Percentiles rank a stretch among this genome's conserved stretches.
Evolutionary conservation across 1,284 basidiomycete genomes (phyloP).

Genomic region (Ganoderma leucocontextum): DNA sequence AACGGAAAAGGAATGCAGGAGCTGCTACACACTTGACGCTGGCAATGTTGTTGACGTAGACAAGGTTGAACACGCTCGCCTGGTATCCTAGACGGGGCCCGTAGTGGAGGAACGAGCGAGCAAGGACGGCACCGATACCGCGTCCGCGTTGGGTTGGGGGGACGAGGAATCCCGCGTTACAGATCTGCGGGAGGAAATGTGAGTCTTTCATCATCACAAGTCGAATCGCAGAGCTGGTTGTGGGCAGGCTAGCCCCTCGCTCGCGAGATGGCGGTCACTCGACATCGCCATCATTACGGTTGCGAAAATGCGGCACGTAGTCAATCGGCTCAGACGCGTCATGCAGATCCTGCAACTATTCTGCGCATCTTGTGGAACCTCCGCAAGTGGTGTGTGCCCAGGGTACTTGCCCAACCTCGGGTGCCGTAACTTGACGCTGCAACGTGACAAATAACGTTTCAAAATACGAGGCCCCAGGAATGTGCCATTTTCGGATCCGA

Average conservation of each 20-base stretch:
- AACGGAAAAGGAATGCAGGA: background rate
- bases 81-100: conserved; percentile 85
- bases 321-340: no score
- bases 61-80: conserved; percentile 93
- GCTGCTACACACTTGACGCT: conserved; percentile 59
- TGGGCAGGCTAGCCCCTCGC: background rate
- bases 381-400: no score
- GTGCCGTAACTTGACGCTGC: no score
- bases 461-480: no score
- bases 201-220: background rate
- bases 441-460: no score
- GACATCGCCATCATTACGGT: no score
- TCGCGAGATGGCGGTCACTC: no score
- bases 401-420: no score
- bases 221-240: background rate
- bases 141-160: conserved; percentile 70
- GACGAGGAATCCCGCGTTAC: conserved; percentile 92
- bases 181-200: conserved; percentile 61
- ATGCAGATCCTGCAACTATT: no score
- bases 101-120: conserved; percentile 83
- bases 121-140: conserved; percentile 80
- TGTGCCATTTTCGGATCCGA: background rate
- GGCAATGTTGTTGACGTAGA: conserved; percentile 85
- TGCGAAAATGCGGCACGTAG: no score
- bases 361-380: no score